Evolutionary conservation across 768 basidiomycete species (phyloP).

Genomic region (Coprinopsis strossmayeri): DNA sequence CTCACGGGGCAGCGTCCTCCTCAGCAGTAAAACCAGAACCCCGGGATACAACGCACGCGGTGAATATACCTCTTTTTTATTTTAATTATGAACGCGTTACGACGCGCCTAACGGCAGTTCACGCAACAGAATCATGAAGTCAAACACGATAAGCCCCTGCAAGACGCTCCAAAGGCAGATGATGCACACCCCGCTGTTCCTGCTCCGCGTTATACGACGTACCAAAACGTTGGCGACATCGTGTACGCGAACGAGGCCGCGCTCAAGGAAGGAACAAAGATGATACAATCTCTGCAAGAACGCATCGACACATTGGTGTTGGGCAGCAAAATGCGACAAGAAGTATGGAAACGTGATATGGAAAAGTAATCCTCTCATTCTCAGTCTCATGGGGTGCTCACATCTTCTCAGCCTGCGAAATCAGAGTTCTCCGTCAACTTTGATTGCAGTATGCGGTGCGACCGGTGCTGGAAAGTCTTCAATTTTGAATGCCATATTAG

Average conservation of each 20-base stretch:
- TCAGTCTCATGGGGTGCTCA: constrained; percentile 8
- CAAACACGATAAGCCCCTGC: not conserved
- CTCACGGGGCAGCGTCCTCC: constrained; percentile 1
- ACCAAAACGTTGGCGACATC: constrained; percentile 35
- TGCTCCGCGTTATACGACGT: constrained; percentile 31
- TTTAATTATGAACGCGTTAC: not conserved
- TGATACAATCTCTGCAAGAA: constrained; percentile 44
- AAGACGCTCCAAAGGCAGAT: not conserved
- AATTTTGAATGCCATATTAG: constrained; percentile 53
- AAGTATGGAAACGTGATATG: constrained; percentile 54
- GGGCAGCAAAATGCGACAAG: constrained; percentile 48
- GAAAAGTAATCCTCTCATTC: constrained; percentile 27
- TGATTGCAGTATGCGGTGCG: constrained; percentile 62
- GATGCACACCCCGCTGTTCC: no score
- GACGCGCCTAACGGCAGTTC: not conserved
- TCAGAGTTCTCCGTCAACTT: constrained; percentile 47
- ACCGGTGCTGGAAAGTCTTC: constrained; percentile 62
- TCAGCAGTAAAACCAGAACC: constrained; percentile 27
- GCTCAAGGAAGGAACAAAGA: constrained; percentile 42
- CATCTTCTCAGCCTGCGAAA: constrained; percentile 33
- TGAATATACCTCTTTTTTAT: no score
- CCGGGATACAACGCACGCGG: no score
- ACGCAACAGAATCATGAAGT: not conserved
- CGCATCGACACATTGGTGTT: constrained; percentile 37
- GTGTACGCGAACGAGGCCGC: constrained; percentile 41